Percentiles rank a stretch among this genome's conserved stretches.
Conservation (phyloP, 805 yeast genomes). For the Pichia pseudocactophila region DNA sequence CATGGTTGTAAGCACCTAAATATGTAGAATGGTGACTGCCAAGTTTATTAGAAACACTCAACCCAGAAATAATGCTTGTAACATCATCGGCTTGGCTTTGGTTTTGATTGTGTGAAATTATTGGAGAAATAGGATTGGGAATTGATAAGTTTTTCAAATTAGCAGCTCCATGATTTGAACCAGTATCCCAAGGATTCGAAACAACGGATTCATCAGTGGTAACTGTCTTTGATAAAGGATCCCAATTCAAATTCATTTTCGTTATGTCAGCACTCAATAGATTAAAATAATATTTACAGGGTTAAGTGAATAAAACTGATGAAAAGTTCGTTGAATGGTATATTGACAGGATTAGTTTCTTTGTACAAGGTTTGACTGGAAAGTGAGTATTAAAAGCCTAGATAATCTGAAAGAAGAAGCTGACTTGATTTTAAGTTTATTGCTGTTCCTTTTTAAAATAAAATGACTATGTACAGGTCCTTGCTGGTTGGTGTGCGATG, state of each 20-base stretch:
- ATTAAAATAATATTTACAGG: neutral
- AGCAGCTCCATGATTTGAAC: slow-evolving; percentile 15
- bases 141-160: slow-evolving; percentile 11
- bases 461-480: slow-evolving; percentile 3
- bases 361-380: neutral
- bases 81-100: slow-evolving; percentile 20
- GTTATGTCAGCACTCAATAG: neutral
- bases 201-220: slow-evolving; percentile 22
- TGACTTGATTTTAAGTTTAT: no score
- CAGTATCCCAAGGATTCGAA: slow-evolving; percentile 24
- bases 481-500: neutral
- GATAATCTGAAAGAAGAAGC: no score
- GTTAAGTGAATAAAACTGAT: neutral
- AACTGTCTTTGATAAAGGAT: slow-evolving; percentile 12
- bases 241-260: slow-evolving; percentile 21
- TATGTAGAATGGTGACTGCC: slow-evolving; percentile 15
- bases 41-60: slow-evolving; percentile 17
- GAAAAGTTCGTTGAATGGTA: no score
- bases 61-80: slow-evolving; percentile 27
- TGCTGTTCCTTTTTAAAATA: no score
- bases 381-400: no score
- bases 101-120: slow-evolving; percentile 9
- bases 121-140: slow-evolving; percentile 16
- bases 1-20: slow-evolving; percentile 12
- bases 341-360: neutral